Base-by-base conservation (phyloP, 2,329 filamentous ascomycete genomes). In the Aureobasidium sp. region DNA sequence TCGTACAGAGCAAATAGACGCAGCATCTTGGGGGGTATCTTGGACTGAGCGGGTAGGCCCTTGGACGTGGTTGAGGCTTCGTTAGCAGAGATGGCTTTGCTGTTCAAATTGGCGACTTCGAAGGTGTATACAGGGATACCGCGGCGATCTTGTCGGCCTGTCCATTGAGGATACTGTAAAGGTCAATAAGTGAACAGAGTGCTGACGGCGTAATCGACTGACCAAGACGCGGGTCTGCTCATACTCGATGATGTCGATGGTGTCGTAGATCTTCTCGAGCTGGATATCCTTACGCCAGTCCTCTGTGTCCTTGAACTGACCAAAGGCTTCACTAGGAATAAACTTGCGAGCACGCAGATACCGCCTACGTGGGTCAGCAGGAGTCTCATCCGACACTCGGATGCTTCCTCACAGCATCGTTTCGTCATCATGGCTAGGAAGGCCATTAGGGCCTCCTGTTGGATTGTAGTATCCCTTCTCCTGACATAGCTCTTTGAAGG, bases 71-170 rank as follows among this genome's bases (percentile, higher is more conserved):
- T 84, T 64, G 81, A 83, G 74, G 91, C 92, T 75, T 95, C 92
- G 80, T 97, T 97, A 65, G 89, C 87, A 50, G 89, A 81, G 71
- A 98, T 90, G 40, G 91, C 91, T 82, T 97, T 97, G 76, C 87
- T 88, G 81, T 97, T 93, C 72, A 98, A 87, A 66, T 93, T 89
- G 68, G 88, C 88, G 77, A 98, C 93, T 80, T 97, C 93, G 80
- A 93, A 98, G 67, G 98, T 88, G 79, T 96, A 98, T 71, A 98
- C 87, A 10, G 95, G 95, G 69, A 97, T 97, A 71, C 95, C 95
- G 71, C 94, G 92, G 72, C 90, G 92, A 80, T 98, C 95, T 71
- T 95, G 89, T 70, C 94, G 92, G 64, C 95, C 95, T 25, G 93
- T 97, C 93, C 94, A 98, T 88, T 97, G 94, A 29, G 95, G 94